Conservation (phyloP, 768 basidiomycete genomes). For the Podaxis sp. region DNA sequence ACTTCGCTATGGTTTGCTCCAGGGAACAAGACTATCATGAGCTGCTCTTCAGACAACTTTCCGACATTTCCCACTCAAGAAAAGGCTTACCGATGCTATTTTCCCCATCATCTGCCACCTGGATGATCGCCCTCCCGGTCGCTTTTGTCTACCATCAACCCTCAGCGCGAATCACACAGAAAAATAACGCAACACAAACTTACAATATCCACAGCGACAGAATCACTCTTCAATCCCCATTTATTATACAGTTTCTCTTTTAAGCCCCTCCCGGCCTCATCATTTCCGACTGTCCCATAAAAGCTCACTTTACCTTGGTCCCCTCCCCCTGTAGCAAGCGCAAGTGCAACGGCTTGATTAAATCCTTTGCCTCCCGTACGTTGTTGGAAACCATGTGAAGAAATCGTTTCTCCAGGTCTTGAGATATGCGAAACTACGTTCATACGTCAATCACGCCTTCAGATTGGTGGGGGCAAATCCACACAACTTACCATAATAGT, state of each 20-base stretch:
- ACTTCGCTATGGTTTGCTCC: slow-evolving; percentile 52
- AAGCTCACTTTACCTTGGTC: slow-evolving; percentile 32
- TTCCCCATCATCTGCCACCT: slow-evolving; percentile 55
- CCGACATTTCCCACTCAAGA: neutral
- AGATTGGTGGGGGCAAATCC: slow-evolving; percentile 4
- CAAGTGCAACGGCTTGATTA: slow-evolving; percentile 60
- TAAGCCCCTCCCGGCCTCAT: slow-evolving; percentile 44
- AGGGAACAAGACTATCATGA: slow-evolving; percentile 46
- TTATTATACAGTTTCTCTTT: slow-evolving; percentile 31
- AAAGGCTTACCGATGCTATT: slow-evolving; percentile 55
- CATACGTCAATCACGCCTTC: neutral
- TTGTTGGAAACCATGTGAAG: slow-evolving; percentile 46
- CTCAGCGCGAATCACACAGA: slow-evolving; percentile 36
- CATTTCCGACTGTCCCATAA: slow-evolving; percentile 52
- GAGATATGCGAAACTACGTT: slow-evolving; percentile 48
- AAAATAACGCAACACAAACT: slow-evolving; percentile 30
- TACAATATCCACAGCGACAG: slow-evolving; percentile 4
- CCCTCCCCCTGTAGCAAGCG: slow-evolving; percentile 42
- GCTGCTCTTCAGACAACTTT: neutral
- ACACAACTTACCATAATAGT: slow-evolving; percentile 42
- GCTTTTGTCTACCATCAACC: slow-evolving; percentile 33
- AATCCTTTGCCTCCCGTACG: slow-evolving; percentile 62
- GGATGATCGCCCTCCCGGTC: slow-evolving; percentile 61
- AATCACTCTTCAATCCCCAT: slow-evolving; percentile 34
- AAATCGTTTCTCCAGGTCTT: slow-evolving; percentile 59